Evolutionary conservation across 139 green algal species (phyloP), one percentile per base, ranked within the genome.

Genomic region (Penium margaritaceum): DNA sequence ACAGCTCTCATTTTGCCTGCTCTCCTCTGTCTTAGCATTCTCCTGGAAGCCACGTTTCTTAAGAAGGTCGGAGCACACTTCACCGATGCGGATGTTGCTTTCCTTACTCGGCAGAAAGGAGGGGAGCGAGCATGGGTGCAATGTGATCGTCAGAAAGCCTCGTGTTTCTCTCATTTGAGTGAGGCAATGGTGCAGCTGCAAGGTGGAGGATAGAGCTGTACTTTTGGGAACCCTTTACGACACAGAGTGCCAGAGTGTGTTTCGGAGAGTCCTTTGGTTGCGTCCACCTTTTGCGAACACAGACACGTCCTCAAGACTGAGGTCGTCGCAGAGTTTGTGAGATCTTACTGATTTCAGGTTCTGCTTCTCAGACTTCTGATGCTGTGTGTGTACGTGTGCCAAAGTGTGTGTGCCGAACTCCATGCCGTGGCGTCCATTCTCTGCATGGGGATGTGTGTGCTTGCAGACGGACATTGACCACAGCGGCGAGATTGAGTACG

Each of bases 401-500:
- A 55, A 5, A n/a, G n/a, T n/a, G n/a, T n/a, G n/a, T n/a, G n/a
- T n/a, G n/a, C n/a, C n/a, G 19, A 19, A 17, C 46, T 57, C 12
- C 12, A 9, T 57, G n/a, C 12, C 0, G 12, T 7, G 19, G 3
- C 51, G 17, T 24, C 30, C 21, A 58, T 58, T n/a, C 5, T 2
- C 0, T 1, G 47, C 47, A 58, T 58, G 12, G 41, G 27, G 51
- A 60, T 60, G 51, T 12, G 30, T 64, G 55, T 29, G 24, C 51
- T 27, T 9, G 17, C 75, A 82, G 75, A 57, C 75, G 21, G 84
- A 88, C 51, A 58, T 83, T 2, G 84, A 88, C 61, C 69, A 72
- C 4, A 86, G 74, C 61, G 83, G 83, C 27, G 44, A 37, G 47
- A 95, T 98, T 47, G 91, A 96, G 70, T 97, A 96, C 76, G 88